Base-by-base conservation (phyloP, 306 rosid species). In the Dryas drummondii region DNA sequence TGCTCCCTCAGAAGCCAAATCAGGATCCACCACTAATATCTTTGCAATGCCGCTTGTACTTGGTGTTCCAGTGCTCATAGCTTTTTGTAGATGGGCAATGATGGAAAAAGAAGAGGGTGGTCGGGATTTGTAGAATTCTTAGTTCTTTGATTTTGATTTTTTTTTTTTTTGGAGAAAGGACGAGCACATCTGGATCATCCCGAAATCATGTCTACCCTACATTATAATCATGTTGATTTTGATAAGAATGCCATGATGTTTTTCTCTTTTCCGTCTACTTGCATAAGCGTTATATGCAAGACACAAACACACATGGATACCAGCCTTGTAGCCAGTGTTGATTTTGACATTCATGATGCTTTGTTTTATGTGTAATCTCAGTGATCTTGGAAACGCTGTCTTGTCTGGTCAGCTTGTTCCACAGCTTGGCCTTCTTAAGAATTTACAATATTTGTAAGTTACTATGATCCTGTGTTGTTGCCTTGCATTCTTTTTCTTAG, bases 381-480 rank as follows among this genome's bases (percentile, higher is more conserved):
- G 99, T 77, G 99, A 94, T 85, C 86, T 94, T 66, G 99, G 99
- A 74, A 92, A 94, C 82, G 99, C 99, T 74, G 98, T 90, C 62
- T 86, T 94, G 82, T 94, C 98, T 72, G 99, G 99, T 74, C 84
- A 83, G 70, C 98, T 94, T 68, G 99, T 94, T 84, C 88, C 99
- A 2, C 97, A 90, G 83, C 98, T 94, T 52, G 99, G 99, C 79
- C 97, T 72, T 80, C 97, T 94, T 79, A 94, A 85, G 91, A 94
- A 94, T 85, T 85, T 94, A 81, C 99, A 94, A 77, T 94, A 94
- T 84, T 72, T 94, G 98, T 94, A 87, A 82, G 97, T 86, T 71
- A 76, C 54, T 32, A 32, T 32, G 37, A 11, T 67, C 55, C 7
- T 59, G 14, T 66, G 14, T 8, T 51, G 41, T 16, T 40, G 55